Conservation (phyloP, 2,329 filamentous ascomycete genomes). For the Kalaharituber pfeilii region DNA sequence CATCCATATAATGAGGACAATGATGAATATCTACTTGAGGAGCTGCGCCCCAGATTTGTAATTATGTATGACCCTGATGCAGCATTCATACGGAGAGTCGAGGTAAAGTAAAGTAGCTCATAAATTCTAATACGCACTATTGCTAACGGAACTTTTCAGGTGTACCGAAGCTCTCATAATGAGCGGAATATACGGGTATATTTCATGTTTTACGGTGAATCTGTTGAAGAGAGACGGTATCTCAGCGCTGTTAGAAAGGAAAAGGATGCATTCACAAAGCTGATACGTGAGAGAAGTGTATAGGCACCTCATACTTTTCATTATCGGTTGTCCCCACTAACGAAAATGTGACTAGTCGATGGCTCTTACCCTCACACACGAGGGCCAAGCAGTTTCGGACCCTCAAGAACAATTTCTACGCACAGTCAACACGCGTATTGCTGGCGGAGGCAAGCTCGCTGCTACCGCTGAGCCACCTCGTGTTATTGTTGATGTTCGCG, state of each 20-base stretch:
- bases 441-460: constrained; percentile 67
- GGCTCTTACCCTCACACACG: constrained; percentile 68
- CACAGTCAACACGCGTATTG: constrained; percentile 91
- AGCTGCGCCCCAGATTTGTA: constrained; percentile 80
- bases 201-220: constrained; percentile 90
- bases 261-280: constrained; percentile 85
- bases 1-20: constrained; percentile 92
- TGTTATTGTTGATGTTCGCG: constrained; percentile 86
- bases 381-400: constrained; percentile 52
- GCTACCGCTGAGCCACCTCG: constrained; percentile 77
- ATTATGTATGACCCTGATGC: constrained; percentile 98
- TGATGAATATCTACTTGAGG: constrained; percentile 91
- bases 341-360: constrained; percentile 39
- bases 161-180: constrained; percentile 86
- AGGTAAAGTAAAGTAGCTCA: constrained; percentile 27
- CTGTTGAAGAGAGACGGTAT: constrained; percentile 89
- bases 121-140: background rate
- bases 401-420: constrained; percentile 83
- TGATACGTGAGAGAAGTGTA: constrained; percentile 79
- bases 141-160: constrained; percentile 26
- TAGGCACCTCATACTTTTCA: constrained; percentile 14
- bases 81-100: constrained; percentile 81
- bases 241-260: constrained; percentile 78
- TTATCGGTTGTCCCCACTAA: background rate
- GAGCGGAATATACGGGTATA: constrained; percentile 82